Conservation (phyloP, 2,329 filamentous ascomycete species). For the Mollisiaceae sp. region DNA sequence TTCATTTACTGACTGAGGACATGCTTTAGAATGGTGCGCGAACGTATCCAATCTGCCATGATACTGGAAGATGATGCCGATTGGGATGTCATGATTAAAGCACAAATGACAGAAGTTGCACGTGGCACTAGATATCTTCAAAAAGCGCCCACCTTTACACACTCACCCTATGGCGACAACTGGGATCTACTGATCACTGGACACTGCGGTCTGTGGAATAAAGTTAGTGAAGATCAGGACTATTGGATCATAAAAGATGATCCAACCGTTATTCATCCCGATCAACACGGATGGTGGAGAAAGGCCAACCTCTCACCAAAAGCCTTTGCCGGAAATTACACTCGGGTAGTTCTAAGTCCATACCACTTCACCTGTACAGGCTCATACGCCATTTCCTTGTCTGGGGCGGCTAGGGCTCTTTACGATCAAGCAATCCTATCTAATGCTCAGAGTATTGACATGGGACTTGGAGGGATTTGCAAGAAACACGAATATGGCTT, state of each 20-base stretch:
- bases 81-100: conserved; percentile 49
- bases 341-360: conserved; percentile 40
- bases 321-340: conserved; percentile 25
- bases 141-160: neutral
- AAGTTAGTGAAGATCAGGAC: conserved; percentile 18
- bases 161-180: conserved; percentile 41
- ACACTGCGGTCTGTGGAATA: conserved; percentile 41
- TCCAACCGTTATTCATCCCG: conserved; percentile 35
- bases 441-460: too few relatives aligned
- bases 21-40: conserved; percentile 39
- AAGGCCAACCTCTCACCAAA: neutral
- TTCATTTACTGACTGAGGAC: neutral
- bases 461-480: too few relatives aligned
- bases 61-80: conserved; percentile 53
- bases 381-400: conserved; percentile 43
- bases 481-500: too few relatives aligned
- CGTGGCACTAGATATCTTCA: conserved; percentile 17
- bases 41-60: conserved; percentile 45
- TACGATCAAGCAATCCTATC: neutral
- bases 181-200: conserved; percentile 47
- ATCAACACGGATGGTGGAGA: too few relatives aligned
- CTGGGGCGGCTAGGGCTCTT: conserved; percentile 49
- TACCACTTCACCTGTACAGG: conserved; percentile 43
- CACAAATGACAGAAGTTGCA: conserved; percentile 42
- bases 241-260: conserved; percentile 33